phyloP scores from a whole-genome alignment of 805 yeast species.

The Barnettozyma salicaria region DNA sequence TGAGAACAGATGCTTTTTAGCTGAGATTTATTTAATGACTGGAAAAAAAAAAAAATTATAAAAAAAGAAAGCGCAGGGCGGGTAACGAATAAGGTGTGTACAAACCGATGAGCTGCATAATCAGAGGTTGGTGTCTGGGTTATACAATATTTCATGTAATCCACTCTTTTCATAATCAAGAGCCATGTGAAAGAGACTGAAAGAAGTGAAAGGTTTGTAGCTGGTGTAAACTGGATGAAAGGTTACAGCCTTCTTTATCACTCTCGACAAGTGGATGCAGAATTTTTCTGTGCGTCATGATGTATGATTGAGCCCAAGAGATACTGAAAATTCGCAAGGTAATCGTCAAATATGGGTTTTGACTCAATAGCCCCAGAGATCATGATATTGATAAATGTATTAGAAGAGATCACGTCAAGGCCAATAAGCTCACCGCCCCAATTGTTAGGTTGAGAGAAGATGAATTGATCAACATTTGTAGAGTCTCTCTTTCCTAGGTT shows the following conservation, averaged over 20 bases:
- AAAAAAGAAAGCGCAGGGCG: background rate
- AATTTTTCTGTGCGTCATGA: too few relatives aligned
- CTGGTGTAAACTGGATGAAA: too few relatives aligned
- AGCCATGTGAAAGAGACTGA: too few relatives aligned
- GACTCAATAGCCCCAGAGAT: constrained; percentile 7
- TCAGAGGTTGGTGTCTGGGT: background rate
- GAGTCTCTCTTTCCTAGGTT: constrained; percentile 6
- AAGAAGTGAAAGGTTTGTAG: too few relatives aligned
- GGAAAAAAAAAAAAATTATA: background rate
- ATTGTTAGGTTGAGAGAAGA: constrained; percentile 13
- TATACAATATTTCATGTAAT: background rate
- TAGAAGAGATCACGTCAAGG: constrained; percentile 9
- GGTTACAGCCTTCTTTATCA: too few relatives aligned
- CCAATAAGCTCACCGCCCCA: constrained; percentile 5
- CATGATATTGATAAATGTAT: background rate
- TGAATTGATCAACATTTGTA: background rate
- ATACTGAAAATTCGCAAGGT: too few relatives aligned
- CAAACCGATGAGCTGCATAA: constrained; percentile 2
- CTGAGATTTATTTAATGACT: background rate
- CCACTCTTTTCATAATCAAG: too few relatives aligned
- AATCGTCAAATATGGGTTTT: too few relatives aligned
- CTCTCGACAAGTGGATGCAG: too few relatives aligned
- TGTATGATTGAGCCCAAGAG: too few relatives aligned
- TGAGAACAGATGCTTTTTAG: too few relatives aligned
- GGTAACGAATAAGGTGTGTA: background rate